Base-by-base conservation (phyloP, 2,329 filamentous ascomycete species). In the Colletotrichum plurivorum region DNA sequence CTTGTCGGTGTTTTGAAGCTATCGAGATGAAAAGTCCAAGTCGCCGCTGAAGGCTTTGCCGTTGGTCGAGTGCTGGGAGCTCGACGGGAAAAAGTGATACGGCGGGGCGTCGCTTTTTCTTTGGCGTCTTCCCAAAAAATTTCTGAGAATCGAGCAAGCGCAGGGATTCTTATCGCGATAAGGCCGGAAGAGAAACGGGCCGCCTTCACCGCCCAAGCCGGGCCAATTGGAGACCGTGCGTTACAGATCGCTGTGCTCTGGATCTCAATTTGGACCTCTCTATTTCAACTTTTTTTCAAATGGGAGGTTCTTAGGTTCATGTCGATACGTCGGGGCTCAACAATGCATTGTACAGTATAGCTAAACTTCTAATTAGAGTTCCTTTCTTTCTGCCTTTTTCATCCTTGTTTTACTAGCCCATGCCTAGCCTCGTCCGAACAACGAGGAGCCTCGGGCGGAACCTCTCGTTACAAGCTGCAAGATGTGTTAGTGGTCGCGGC, bases 1-100 rank as follows among this genome's bases (percentile, higher is more conserved):
- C 66, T 69, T 82, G 76, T 41, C 77, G 65, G 20, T 53, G 22
- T 69, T 53, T 39, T 52, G 31, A 8, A 36, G 54, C 52, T 43
- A 27, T 41, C 43, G 63, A 66, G 15, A 51, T 20, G 49, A 22
- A 25, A 60, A 62, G 49, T 45, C 20, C 27, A 36, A 39, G 45
- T 55, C 43, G 55, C 43, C 16, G 31, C 31, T 36, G 53, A 46
- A 54, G 25, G 60, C 48, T 49, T 59, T 56, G 62, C 62, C 22
- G 66, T 49, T 22, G 51, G 56, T 69, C 49, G 51, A 66, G 56
- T 66, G 16, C 55, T 66, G 51, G 22, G 52, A 67, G 64, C 64
- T 63, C 59, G 13, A 52, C 25, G 36, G 49, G 62, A 65, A 69
- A 69, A 69, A 36, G 43, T 49, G 66, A 69, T 62, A 62, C 66